A percentile compares a stretch with the other conserved stretches of the same genome.
Conservation (phyloP, 495 filamentous ascomycete species). For the Darksidea phi region DNA sequence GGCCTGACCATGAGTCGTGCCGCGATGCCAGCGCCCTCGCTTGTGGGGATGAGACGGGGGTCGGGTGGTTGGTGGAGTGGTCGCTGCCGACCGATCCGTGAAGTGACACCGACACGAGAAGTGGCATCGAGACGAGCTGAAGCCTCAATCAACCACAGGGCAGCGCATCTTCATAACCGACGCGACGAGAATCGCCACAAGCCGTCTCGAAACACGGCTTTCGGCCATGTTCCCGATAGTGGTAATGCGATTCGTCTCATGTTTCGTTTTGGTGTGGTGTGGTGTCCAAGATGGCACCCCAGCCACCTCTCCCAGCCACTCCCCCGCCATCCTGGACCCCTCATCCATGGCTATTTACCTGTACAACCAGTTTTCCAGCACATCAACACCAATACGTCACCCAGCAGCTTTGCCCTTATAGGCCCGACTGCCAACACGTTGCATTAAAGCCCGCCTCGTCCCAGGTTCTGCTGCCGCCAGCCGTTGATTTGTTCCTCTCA, state of each 20-base stretch:
- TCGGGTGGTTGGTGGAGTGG: too few species aligned
- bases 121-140: too few species aligned
- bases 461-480: not conserved
- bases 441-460: not conserved
- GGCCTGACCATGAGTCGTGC: too few species aligned
- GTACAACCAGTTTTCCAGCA: conserved; percentile 2
- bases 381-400: conserved; percentile 7
- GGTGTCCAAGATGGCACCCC: not conserved
- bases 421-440: not conserved
- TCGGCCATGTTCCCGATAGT: not conserved
- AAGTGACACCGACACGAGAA: too few species aligned
- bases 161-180: too few species aligned
- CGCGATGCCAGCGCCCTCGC: too few species aligned
- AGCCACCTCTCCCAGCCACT: not conserved
- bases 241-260: not conserved
- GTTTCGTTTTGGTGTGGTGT: not conserved
- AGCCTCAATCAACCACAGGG: too few species aligned
- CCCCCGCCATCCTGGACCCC: not conserved
- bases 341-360: not conserved
- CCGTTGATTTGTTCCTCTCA: not conserved
- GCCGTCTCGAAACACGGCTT: not conserved
- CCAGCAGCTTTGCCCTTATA: not conserved
- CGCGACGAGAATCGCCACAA: too few species aligned
- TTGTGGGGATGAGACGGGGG: too few species aligned
- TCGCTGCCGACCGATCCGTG: too few species aligned